Base-by-base conservation (phyloP, 345 rosid species). In the Trapa bicornis region DNA sequence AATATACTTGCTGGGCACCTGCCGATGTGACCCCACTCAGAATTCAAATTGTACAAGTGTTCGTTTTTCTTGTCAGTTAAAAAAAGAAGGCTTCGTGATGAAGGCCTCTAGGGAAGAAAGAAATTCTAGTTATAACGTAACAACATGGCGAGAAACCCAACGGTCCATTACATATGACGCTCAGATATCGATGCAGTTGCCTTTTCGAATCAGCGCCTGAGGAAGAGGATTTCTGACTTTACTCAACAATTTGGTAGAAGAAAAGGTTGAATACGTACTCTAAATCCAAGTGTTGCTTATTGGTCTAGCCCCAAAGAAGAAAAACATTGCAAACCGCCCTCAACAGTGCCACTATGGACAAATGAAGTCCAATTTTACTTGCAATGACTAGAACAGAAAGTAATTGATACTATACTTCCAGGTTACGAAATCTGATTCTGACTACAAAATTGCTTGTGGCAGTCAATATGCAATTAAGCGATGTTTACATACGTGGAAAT, bases 1-100 rank as follows among this genome's bases (percentile, higher is more conserved):
- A 76, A 72, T 74, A 67, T 73, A 50, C 78, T 74, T 66, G 61
- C 73, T 64, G 70, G 37, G 80, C 89, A 89, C 91, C 94, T 86
- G 97, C 81, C 89, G 96, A 89, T 89, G 97, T 89, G 98, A 89
- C 98, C 98, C 97, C 92, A 93, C 96, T 84, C 72, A 32, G 75
- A 80, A 85, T 77, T 75, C 82, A 88, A 76, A 76, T 88, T 76
- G 87, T 78, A 72, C 75, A 77, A 1, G 7, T 41, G 4, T 4
- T 41, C 4, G 43, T 41, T 8, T 41, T 41, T 41, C 7, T 8
- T 4, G 43, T 41, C 4, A 41, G 7, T 41, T 65, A 65, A 35
- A 36, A 35, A 36, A 22, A 47, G 47, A 68, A 15, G 33, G 17
- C 33, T 0, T 33, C 47, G 3, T 38, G 37, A 39, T 22, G 10